These are phyloP conservation scores for Globisporangium heterothallicum DNA, from an alignment of 352 stramenopile genomes.

Conservation along the genomic window DNA sequence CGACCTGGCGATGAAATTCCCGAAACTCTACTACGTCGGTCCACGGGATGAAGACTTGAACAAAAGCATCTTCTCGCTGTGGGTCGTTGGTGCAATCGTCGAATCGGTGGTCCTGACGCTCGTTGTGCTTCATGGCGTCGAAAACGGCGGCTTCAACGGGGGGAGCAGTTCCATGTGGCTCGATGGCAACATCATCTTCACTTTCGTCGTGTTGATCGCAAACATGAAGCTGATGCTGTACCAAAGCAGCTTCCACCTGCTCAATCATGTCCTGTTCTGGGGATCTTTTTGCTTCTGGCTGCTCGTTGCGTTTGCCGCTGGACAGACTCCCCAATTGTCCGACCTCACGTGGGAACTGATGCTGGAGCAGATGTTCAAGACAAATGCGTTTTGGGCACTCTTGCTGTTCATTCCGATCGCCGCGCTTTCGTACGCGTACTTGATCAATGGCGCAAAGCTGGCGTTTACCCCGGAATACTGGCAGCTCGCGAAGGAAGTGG, in stretches of 20 bases:
- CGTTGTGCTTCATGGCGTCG: constrained; percentile 35
- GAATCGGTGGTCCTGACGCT: constrained; percentile 75
- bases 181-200: constrained; percentile 76
- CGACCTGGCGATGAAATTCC: constrained; percentile 57
- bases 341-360: constrained; percentile 74
- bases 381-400: constrained; percentile 52
- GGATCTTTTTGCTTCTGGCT: constrained; percentile 66
- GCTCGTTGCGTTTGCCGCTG: constrained; percentile 48
- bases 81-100: constrained; percentile 62
- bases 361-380: constrained; percentile 55
- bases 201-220: constrained; percentile 64
- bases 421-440: constrained; percentile 43
- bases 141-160: constrained; percentile 30
- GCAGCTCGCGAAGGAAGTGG: constrained; percentile 70
- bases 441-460: constrained; percentile 49
- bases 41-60: constrained; percentile 70
- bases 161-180: constrained; percentile 65
- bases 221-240: constrained; percentile 79
- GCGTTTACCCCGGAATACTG: constrained; percentile 71
- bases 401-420: constrained; percentile 48
- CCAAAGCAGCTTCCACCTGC: constrained; percentile 65
- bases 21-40: constrained; percentile 61
- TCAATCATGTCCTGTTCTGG: constrained; percentile 65
- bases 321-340: constrained; percentile 42
- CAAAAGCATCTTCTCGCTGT: constrained; percentile 49